Evolutionary conservation across 108 stramenopile genomes (phyloP), one percentile per base, ranked within the genome.

Genomic region (Seminavis robusta): DNA sequence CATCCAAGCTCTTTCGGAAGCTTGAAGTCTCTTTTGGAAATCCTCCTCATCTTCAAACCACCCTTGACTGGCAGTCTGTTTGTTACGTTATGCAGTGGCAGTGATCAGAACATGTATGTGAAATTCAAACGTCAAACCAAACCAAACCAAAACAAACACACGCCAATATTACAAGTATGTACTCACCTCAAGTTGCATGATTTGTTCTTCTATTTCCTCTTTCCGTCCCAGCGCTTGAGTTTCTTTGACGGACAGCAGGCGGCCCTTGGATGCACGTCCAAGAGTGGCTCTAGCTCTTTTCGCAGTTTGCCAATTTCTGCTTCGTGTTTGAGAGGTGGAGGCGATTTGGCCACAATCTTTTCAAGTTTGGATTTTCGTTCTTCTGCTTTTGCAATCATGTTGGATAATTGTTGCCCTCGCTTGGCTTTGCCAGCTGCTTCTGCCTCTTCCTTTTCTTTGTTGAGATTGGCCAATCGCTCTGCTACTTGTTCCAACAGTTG

Each of bases 1-100:
- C 10, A 58, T 47, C 32, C 48, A 66, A n/a, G 52, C 61, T 19
- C 41, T 32, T n/a, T 68, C 51, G 49, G 80, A 70, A 16, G 39
- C 61, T 46, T 83, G 59, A 7, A 93, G 60, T 32, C 92, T 72
- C 32, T 36, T 46, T 29, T 56, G 44, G 56, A 93, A 93, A 10
- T 54, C 63, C 4, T 84, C 86, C 26, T 93, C 88, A 16, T 83
- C 84, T 62, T 92, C 90, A 53, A 85, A 87, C 90, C 83, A 85
- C 17, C 85, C 90, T 31, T 81, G 63, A 57, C 81, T 83, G 0
- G 53, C 21, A 24, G 55, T 33, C 59, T 66, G 47, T 23, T 31
- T n/a, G n/a, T n/a, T 52, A n/a, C 28, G 17, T n/a, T n/a, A n/a
- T n/a, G n/a, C n/a, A n/a, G n/a, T 26, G 15, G 15, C 9, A 9